Conservation (phyloP, 129 eudicot genomes). For the Rutidosis leptorrhynchoides region DNA sequence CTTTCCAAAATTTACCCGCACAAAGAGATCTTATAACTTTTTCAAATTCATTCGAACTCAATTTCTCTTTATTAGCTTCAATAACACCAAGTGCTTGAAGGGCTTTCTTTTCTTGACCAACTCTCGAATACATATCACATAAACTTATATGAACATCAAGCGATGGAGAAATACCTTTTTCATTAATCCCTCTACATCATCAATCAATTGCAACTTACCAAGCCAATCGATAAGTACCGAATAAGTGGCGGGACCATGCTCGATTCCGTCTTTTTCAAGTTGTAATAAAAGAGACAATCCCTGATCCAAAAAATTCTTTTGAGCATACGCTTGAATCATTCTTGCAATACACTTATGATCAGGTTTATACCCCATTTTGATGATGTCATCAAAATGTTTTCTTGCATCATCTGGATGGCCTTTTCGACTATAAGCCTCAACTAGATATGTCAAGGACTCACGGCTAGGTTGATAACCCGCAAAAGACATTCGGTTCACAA, state of each 20-base stretch:
- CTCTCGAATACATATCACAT: conserved; percentile 72
- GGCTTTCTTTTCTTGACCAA: conserved; percentile 60
- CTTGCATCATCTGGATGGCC: conserved; percentile 51
- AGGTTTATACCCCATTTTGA: conserved; percentile 61
- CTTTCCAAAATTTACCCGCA: conserved; percentile 50
- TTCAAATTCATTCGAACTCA: conserved; percentile 52
- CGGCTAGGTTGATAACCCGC: conserved; percentile 45
- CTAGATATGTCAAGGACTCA: conserved; percentile 52
- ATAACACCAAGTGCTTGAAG: conserved; percentile 74
- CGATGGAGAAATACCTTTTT: conserved; percentile 66
- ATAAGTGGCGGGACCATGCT: conserved; percentile 68
- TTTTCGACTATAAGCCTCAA: conserved; percentile 56
- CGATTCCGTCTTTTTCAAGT: conserved; percentile 69
- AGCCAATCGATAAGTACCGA: conserved; percentile 80
- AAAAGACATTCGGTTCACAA: conserved; percentile 44
- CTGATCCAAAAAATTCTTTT: conserved; percentile 56
- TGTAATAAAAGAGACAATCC: conserved; percentile 56
- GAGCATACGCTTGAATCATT: conserved; percentile 65
- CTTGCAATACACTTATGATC: conserved; percentile 65
- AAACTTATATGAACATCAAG: conserved; percentile 65
- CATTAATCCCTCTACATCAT: conserved; percentile 73
- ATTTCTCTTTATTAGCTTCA: conserved; percentile 58
- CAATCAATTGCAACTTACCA: conserved; percentile 59
- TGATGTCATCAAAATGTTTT: conserved; percentile 53
- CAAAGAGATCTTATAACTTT: conserved; percentile 50